Evolutionary conservation across 257 asterid species (phyloP).

Genomic region (Fraxinus quadrangulata): DNA sequence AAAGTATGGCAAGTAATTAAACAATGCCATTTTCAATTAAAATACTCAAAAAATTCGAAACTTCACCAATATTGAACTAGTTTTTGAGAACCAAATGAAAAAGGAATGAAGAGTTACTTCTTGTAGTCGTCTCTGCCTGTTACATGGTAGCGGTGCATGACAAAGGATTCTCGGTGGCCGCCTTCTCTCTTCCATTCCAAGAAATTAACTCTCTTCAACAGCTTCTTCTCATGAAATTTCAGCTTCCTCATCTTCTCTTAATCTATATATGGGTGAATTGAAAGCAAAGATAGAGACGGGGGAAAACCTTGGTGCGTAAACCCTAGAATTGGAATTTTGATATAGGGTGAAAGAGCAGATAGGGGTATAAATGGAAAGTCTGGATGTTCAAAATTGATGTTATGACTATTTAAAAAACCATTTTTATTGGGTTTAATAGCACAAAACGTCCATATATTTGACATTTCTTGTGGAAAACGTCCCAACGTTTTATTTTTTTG

Average conservation of each 20-base stretch:
- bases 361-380: no score
- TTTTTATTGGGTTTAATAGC: no score
- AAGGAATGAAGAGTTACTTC: constrained; percentile 39
- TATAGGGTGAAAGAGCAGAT: no score
- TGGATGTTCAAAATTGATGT: no score
- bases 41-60: background rate
- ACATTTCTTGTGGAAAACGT: no score
- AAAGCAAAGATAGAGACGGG: background rate
- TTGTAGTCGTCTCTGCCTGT: constrained; percentile 91
- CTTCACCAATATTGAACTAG: background rate
- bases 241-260: constrained; percentile 71
- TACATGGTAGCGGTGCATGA: constrained; percentile 78
- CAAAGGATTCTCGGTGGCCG: constrained; percentile 74
- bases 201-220: constrained; percentile 74
- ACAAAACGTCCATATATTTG: no score
- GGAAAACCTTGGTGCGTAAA: no score
- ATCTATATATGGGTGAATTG: background rate
- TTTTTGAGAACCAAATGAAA: background rate
- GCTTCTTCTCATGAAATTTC: constrained; percentile 79
- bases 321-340: no score
- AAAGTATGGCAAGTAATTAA: constrained; percentile 4
- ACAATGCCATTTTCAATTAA: constrained; percentile 4
- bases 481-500: no score
- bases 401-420: no score
- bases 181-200: constrained; percentile 94